Base-by-base conservation (phyloP, 1,139 yeast species). In the Blastobotrys persicus region DNA sequence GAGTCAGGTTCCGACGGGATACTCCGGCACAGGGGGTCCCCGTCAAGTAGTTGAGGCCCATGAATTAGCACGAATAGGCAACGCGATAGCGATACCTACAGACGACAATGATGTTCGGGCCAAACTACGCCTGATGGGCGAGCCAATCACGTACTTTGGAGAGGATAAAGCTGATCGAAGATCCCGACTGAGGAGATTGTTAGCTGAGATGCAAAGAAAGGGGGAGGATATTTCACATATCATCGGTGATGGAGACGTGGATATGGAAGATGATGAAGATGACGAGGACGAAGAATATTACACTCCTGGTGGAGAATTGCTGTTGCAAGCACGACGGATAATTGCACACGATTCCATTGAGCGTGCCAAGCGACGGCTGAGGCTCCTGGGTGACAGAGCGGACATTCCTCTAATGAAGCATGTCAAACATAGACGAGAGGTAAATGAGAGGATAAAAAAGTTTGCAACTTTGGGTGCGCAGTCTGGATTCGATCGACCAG, bases 241-340 rank as follows among this genome's bases (percentile, higher is more conserved):
- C 46, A 65, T 62, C n/a, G 55, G 61, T 20, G 55, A 48, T 7
- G 67, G 53, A 7, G 65, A 59, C 17, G 67, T 52, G 2, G 62
- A 57, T 7, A 70, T 57, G 13, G 65, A 58, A 1, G 63, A 53
- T 2, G 76, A 69, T 1, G 75, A 67, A 0, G 79, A 71, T 0
- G 80, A 74, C 2, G 84, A 78, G 2, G 85, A 85, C 18, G 94
- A 85, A 51, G 95, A 87, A 53, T 88, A 85, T 61, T 88, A 83
- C 62, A 88, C 96, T 0, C 95, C 95, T 0, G 96, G 95, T 0
- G 66, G 78, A 0, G 69, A 71, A 4, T 78, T 74, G n/a, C 66
- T 89, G 16, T 68, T 76, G n/a, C 69, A 73, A 1, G 75, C 81
- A 0, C 74, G 98, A 46, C 64, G 69, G 37, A 54, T 58, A 1